These are phyloP conservation scores for Umbilicus rupestris DNA, from an alignment of 164 flowering plant species.

Conservation along the genomic window DNA sequence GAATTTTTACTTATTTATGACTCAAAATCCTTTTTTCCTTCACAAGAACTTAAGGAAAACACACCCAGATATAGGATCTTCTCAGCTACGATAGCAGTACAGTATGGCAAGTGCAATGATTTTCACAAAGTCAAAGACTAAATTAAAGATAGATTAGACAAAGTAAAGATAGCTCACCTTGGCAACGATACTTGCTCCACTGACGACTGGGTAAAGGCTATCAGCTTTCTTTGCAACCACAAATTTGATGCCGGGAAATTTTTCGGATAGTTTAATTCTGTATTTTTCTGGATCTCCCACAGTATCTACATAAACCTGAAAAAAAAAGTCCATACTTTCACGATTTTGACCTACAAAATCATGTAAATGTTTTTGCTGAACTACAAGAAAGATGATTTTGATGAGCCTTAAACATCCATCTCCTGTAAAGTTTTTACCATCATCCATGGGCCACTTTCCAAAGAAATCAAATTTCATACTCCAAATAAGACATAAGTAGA, in stretches of 20 bases:
- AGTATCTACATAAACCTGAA: slow-evolving; percentile 86
- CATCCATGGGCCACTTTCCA: background rate
- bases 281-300: slow-evolving; percentile 94
- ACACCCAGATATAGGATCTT: no score
- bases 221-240: slow-evolving; percentile 96
- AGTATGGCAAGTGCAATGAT: background rate
- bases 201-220: slow-evolving; percentile 90
- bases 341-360: background rate
- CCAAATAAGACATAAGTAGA: background rate
- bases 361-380: background rate
- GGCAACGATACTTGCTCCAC: slow-evolving; percentile 96
- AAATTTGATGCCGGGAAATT: slow-evolving; percentile 69
- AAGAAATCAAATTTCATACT: background rate
- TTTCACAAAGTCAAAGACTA: background rate
- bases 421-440: background rate
- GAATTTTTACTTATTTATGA: background rate
- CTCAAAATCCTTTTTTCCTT: background rate
- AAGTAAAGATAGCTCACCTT: slow-evolving; percentile 38
- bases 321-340: background rate
- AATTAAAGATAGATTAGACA: background rate
- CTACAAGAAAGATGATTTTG: background rate
- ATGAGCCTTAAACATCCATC: background rate
- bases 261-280: slow-evolving; percentile 49
- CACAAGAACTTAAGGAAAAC: no score
- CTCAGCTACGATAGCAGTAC: no score